Evolutionary conservation across 331 rosid genomes (phyloP).

Genomic region (Dryas integrifolia): DNA sequence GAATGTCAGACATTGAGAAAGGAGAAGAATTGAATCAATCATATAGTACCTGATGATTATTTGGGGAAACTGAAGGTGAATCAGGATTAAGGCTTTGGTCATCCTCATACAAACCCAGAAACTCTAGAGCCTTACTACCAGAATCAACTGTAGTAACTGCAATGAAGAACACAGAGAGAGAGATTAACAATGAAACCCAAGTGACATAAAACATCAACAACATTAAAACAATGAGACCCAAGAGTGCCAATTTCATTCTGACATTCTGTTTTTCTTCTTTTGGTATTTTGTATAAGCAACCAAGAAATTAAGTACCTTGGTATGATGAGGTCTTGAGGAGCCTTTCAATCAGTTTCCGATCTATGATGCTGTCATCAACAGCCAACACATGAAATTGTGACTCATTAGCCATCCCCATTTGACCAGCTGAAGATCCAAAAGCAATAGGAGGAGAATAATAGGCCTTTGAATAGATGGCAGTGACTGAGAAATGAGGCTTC

Average conservation of each 20-base stretch:
- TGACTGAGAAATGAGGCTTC: neutral
- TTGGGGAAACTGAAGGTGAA: slow-evolving; percentile 47
- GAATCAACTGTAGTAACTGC: slow-evolving; percentile 98
- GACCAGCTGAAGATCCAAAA: slow-evolving; percentile 28
- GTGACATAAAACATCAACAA: no score
- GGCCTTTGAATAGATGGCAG: neutral
- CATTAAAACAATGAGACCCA: neutral
- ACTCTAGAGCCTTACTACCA: slow-evolving; percentile 90
- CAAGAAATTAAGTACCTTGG: slow-evolving; percentile 46
- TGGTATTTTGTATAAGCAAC: neutral
- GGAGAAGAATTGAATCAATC: neutral
- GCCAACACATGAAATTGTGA: slow-evolving; percentile 91
- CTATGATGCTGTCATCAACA: slow-evolving; percentile 70
- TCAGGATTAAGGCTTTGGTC: slow-evolving; percentile 39
- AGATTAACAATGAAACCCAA: no score
- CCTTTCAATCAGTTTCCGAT: slow-evolving; percentile 73
- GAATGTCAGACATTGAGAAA: slow-evolving; percentile 19
- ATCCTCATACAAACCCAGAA: slow-evolving; percentile 65
- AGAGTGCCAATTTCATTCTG: neutral
- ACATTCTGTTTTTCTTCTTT: no score
- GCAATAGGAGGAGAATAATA: neutral
- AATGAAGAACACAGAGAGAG: slow-evolving; percentile 18
- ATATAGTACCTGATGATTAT: slow-evolving; percentile 52
- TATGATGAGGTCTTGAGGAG: slow-evolving; percentile 63
- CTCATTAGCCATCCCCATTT: slow-evolving; percentile 76